Evolutionary conservation across 306 rosid species (phyloP), one percentile per base, ranked within the genome.

Genomic region (Carpinus viminea): DNA sequence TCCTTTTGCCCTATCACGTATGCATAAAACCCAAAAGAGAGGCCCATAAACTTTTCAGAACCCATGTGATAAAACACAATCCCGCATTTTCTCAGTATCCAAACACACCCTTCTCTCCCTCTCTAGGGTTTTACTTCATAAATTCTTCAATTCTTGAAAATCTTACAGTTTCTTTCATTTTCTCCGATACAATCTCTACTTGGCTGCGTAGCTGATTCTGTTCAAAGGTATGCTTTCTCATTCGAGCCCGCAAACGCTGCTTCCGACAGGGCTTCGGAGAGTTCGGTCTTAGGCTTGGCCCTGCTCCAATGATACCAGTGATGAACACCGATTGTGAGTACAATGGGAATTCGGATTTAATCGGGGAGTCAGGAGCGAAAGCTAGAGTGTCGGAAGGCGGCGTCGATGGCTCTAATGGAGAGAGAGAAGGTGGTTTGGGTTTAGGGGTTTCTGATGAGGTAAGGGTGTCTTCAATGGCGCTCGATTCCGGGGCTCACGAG

Each of bases 251-350:
- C 68, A 36, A 38, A 51, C 87, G 80, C 59, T 21, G 48, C 15
- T 75, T 50, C 65, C 62, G 65, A 9, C 74, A 85, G 89, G 80
- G 86, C 75, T 86, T 84, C 81, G 68, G 38, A 8, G 48, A 48
- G 64, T 41, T 13, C 28, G 78, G 53, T 66, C 12, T 56, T 61
- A 24, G 26, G 26, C 26, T 24, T 24, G 47, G 79, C 60, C 3
- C 76, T 26, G 21, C 51, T 73, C 66, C 83, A 18, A 82, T 68
- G 76, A 65, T 78, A 66, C 87, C 85, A 78, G 79, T 83, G 85
- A 91, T 90, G 96, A 89, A 77, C 83, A 81, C 47, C 82, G 91
- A 70, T 82, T 74, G 78, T 74, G 82, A 84, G 28, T 82, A 83
- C 28, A 89, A 75, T 11, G 70, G 74, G 8, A 78, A 80, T 75